Conservation (phyloP, 2,329 filamentous ascomycete species). For the Phialophora macrospora region DNA sequence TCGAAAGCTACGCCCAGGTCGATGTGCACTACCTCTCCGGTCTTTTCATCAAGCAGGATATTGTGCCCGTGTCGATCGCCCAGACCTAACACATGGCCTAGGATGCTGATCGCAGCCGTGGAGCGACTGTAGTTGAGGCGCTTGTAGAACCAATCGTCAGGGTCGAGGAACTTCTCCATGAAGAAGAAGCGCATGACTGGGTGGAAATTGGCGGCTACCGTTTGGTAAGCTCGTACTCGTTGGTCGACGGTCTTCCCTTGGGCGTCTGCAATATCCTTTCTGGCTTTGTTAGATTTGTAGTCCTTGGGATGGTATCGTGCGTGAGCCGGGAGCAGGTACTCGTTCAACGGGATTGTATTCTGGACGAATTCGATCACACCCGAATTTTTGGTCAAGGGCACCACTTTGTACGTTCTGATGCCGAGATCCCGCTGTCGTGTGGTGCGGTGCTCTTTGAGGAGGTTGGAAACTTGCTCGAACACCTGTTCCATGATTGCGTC, state of each 20-base stretch:
- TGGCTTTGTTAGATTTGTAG: constrained; percentile 73
- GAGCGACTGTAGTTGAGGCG: constrained; percentile 90
- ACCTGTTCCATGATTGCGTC: constrained; percentile 99
- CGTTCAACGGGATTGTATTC: constrained; percentile 88
- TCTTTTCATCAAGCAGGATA: constrained; percentile 86
- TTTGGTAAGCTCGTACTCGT: constrained; percentile 75
- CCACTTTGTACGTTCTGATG: constrained; percentile 95
- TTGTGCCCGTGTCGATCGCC: constrained; percentile 97
- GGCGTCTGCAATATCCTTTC: constrained; percentile 76
- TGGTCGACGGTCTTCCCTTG: constrained; percentile 71
- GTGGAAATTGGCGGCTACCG: constrained; percentile 79
- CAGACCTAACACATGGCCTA: constrained; percentile 89
- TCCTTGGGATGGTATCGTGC: constrained; percentile 84
- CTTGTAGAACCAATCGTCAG: constrained; percentile 92
- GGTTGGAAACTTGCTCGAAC: constrained; percentile 90
- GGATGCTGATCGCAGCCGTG: constrained; percentile 92
- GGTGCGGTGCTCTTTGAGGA: constrained; percentile 81
- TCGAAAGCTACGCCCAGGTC: constrained; percentile 97
- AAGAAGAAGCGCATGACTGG: constrained; percentile 98
- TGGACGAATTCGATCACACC: constrained; percentile 97
- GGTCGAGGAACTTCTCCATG: constrained; percentile 89
- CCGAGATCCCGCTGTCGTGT: constrained; percentile 87
- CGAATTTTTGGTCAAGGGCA: constrained; percentile 81
- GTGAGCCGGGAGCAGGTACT: constrained; percentile 90
- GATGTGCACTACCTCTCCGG: constrained; percentile 94